phyloP scores from a whole-genome alignment of 2,329 filamentous ascomycete genomes.

The Phyllosticta capitalensis region DNA sequence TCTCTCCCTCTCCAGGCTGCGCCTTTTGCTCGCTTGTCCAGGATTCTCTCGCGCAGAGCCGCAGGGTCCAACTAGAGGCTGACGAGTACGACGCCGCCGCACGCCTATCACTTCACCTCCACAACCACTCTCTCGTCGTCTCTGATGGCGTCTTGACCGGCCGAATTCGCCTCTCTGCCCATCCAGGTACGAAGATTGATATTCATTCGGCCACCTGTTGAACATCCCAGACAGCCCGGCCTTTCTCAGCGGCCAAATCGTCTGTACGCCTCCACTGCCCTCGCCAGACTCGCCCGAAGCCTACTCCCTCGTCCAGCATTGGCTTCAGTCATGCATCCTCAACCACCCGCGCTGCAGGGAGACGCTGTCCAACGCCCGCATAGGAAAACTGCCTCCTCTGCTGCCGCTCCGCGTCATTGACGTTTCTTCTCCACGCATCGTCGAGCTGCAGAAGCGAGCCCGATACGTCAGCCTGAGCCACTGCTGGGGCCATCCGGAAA shows the following conservation, averaged over 20 bases:
- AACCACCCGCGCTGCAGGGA: slow-evolving; percentile 15
- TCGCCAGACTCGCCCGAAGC: slow-evolving; percentile 19
- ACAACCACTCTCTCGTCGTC: slow-evolving; percentile 14
- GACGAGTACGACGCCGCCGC: slow-evolving; percentile 10
- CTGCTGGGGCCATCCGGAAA: slow-evolving; percentile 17
- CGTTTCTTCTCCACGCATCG: slow-evolving; percentile 13
- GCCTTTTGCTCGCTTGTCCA: slow-evolving; percentile 16
- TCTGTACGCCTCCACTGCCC: slow-evolving; percentile 13
- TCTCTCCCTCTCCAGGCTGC: too few species aligned
- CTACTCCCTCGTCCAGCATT: slow-evolving; percentile 15
- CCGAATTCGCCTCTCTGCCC: slow-evolving; percentile 16
- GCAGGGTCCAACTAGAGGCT: background rate
- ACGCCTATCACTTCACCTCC: slow-evolving; percentile 15
- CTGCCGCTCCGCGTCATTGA: slow-evolving; percentile 17
- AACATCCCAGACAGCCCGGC: slow-evolving; percentile 16
- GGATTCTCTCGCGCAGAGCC: background rate
- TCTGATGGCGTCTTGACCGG: slow-evolving; percentile 15
- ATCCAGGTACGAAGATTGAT: slow-evolving; percentile 12
- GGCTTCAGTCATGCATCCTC: slow-evolving; percentile 16
- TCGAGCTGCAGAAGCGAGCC: slow-evolving; percentile 12
- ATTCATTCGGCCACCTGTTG: slow-evolving; percentile 6
- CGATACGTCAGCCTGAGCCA: slow-evolving; percentile 14
- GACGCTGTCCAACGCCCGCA: slow-evolving; percentile 15
- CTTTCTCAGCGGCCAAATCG: slow-evolving; percentile 16
- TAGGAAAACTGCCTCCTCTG: slow-evolving; percentile 10